Evolutionary conservation across 768 basidiomycete species (phyloP).

Genomic region (Chalciporus sphaerocephalus): DNA sequence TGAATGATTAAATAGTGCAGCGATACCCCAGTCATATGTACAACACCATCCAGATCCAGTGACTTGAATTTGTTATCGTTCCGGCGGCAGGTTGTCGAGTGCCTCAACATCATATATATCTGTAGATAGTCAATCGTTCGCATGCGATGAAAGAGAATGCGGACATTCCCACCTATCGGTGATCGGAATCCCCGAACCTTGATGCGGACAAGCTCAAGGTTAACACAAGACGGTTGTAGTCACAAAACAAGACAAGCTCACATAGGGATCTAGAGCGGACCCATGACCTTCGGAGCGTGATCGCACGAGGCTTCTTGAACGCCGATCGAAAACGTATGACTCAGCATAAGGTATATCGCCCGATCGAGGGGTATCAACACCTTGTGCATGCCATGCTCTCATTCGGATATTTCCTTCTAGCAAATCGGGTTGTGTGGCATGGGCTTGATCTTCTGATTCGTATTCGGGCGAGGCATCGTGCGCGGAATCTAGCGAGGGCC

Average conservation of each 20-base stretch:
- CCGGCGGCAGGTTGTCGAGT: conserved; percentile 12
- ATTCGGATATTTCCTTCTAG: conserved; percentile 23
- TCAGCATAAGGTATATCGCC: conserved; percentile 11
- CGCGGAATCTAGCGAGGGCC: conserved; percentile 19
- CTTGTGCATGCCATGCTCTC: conserved; percentile 20
- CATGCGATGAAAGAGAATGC: neutral
- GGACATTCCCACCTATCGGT: conserved; percentile 26
- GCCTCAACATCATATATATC: conserved; percentile 30
- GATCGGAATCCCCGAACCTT: conserved; percentile 30
- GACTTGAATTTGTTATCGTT: conserved; percentile 16
- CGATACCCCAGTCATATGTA: neutral
- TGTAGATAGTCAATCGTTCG: conserved; percentile 11
- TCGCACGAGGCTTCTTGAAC: conserved; percentile 26
- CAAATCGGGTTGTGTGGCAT: conserved; percentile 12
- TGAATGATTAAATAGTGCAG: neutral
- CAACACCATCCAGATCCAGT: neutral
- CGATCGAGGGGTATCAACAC: conserved; percentile 6
- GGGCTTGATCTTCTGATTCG: conserved; percentile 33
- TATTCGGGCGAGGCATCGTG: conserved; percentile 38
- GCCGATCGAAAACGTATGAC: conserved; percentile 27
- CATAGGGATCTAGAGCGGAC: conserved; percentile 28
- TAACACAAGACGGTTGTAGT: neutral
- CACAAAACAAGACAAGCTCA: conserved; percentile 11
- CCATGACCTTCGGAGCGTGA: conserved; percentile 29
- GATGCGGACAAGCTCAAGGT: conserved; percentile 9